phyloP scores from a whole-genome alignment of 2,329 filamentous ascomycete genomes.

The Sporothrix mexicana region DNA sequence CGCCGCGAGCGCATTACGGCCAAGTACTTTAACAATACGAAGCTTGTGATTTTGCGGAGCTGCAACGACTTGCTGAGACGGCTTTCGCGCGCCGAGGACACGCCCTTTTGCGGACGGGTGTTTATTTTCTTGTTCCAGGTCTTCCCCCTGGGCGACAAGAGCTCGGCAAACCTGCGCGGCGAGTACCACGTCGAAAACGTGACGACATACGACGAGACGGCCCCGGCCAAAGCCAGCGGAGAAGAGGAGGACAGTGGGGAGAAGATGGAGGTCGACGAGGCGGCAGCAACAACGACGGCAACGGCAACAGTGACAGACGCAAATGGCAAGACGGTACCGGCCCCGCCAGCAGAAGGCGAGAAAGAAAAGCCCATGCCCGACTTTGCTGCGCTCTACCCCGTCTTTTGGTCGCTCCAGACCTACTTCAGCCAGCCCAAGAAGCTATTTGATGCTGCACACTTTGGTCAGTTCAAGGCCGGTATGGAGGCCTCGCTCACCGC shows the following conservation, averaged over 20 bases:
- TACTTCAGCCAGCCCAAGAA: slow-evolving; percentile 89
- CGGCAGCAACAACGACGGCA: slow-evolving; percentile 39
- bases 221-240: slow-evolving; percentile 40
- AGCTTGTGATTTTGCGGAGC: slow-evolving; percentile 85
- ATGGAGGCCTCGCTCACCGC: slow-evolving; percentile 69
- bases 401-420: slow-evolving; percentile 93
- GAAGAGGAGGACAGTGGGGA: slow-evolving; percentile 39
- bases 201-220: slow-evolving; percentile 75
- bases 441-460: slow-evolving; percentile 74
- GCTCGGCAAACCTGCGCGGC: slow-evolving; percentile 93
- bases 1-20: slow-evolving; percentile 86
- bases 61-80: slow-evolving; percentile 95
- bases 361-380: slow-evolving; percentile 49
- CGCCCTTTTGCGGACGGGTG: slow-evolving; percentile 94
- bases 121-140: slow-evolving; percentile 99
- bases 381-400: slow-evolving; percentile 73
- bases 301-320: neutral
- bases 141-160: slow-evolving; percentile 94
- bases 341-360: slow-evolving; percentile 48
- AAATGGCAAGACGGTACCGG: slow-evolving; percentile 5
- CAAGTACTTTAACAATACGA: slow-evolving; percentile 80
- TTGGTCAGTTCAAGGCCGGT: slow-evolving; percentile 80
- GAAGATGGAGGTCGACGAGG: slow-evolving; percentile 40
- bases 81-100: slow-evolving; percentile 93
- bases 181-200: slow-evolving; percentile 97